Evolutionary conservation across 495 filamentous ascomycete species (phyloP).

Genomic region (Ramalina intermedia): DNA sequence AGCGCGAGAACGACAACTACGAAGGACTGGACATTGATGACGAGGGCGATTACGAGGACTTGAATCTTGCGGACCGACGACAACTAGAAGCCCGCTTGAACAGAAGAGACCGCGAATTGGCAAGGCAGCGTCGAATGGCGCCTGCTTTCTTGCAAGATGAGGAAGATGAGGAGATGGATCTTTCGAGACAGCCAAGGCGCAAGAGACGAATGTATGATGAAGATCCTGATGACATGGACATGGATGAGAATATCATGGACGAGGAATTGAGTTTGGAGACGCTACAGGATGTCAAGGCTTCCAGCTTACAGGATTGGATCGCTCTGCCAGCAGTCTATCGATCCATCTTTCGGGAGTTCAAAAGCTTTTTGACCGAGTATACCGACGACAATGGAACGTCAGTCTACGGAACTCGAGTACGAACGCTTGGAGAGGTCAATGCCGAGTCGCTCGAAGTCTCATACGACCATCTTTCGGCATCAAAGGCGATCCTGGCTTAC

Average conservation of each 20-base stretch:
- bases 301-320: conserved; percentile 89
- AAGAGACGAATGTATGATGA: conserved; percentile 84
- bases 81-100: conserved; percentile 73
- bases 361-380: conserved; percentile 91
- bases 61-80: conserved; percentile 54
- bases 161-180: conserved; percentile 66
- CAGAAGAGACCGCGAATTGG: conserved; percentile 67
- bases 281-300: conserved; percentile 83
- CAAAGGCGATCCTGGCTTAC: conserved; percentile 93
- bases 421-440: conserved; percentile 89
- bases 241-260: conserved; percentile 85
- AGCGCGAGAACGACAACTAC: conserved; percentile 49
- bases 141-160: conserved; percentile 78
- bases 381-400: conserved; percentile 75
- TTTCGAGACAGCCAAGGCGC: conserved; percentile 66
- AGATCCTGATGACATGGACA: conserved; percentile 74
- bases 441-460: conserved; percentile 93
- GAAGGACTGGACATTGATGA: conserved; percentile 65
- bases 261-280: conserved; percentile 87
- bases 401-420: conserved; percentile 85
- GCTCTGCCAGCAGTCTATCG: conserved; percentile 78
- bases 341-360: conserved; percentile 92
- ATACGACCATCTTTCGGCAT: conserved; percentile 75
- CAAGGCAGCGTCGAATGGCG: conserved; percentile 59
- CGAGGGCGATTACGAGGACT: conserved; percentile 59